These are phyloP conservation scores for Nemania sp. DNA, from an alignment of 2,329 filamentous ascomycete genomes.

Conservation along the genomic window DNA sequence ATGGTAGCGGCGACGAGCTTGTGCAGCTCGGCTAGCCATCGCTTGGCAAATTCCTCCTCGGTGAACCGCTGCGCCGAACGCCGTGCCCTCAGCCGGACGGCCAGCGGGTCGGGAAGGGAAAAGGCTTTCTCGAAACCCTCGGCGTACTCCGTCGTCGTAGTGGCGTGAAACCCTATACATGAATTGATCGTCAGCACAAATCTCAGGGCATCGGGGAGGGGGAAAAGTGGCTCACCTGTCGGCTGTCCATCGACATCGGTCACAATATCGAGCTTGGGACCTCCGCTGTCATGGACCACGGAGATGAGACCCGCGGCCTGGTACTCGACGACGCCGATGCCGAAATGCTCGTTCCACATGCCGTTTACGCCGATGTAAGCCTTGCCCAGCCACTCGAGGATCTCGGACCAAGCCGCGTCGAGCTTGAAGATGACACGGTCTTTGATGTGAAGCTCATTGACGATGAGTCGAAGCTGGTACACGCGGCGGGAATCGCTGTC, in stretches of 20 bases:
- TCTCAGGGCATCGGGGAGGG: not conserved
- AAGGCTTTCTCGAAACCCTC: constrained; percentile 79
- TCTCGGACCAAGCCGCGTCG: constrained; percentile 86
- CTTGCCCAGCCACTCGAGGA: constrained; percentile 76
- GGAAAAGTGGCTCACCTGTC: constrained; percentile 61
- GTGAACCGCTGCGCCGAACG: constrained; percentile 83
- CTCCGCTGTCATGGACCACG: constrained; percentile 91
- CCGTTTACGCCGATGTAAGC: constrained; percentile 90
- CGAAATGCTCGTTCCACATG: constrained; percentile 99
- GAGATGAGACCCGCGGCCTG: constrained; percentile 92
- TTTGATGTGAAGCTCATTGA: constrained; percentile 83
- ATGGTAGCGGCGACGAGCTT: constrained; percentile 62
- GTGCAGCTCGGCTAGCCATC: constrained; percentile 78
- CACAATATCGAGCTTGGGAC: constrained; percentile 93
- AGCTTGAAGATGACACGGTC: constrained; percentile 85
- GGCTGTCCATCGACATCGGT: constrained; percentile 75
- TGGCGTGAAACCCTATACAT: constrained; percentile 78
- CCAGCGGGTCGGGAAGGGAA: constrained; percentile 70
- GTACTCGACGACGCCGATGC: constrained; percentile 97
- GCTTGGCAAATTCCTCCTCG: constrained; percentile 79
- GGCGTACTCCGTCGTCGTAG: constrained; percentile 78
- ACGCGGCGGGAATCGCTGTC: constrained; percentile 79
- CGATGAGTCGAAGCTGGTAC: constrained; percentile 84
- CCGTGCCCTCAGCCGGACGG: constrained; percentile 76
- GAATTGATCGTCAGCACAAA: not conserved